Percentiles rank a stretch among this genome's conserved stretches.
Evolutionary conservation across 2,329 filamentous ascomycete genomes (phyloP).

Genomic region (Aspergillus neotritici): DNA sequence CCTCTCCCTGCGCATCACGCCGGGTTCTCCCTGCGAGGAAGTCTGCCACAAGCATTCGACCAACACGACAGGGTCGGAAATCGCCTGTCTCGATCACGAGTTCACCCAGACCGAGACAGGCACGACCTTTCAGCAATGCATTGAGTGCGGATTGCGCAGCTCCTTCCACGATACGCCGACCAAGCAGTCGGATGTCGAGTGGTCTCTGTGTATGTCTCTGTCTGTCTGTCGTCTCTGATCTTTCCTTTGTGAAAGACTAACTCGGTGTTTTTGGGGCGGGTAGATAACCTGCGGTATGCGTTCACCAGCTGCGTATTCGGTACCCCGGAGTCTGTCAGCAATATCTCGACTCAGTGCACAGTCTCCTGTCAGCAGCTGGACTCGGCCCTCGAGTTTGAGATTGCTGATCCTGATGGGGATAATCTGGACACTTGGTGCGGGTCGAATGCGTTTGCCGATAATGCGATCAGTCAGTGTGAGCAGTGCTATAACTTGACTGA

Average conservation of each 20-base stretch:
- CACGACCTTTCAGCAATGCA: constrained; percentile 35
- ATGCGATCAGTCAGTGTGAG: constrained; percentile 38
- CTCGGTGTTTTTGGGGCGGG: too few relatives aligned
- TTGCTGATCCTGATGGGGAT: constrained; percentile 23
- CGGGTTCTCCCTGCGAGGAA: constrained; percentile 36
- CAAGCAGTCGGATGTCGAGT: constrained; percentile 41
- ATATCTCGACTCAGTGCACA: constrained; percentile 41
- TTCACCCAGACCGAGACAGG: constrained; percentile 32
- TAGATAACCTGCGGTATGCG: constrained; percentile 44
- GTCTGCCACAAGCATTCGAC: constrained; percentile 25
- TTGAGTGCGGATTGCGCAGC: constrained; percentile 40
- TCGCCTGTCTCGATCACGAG: constrained; percentile 37
- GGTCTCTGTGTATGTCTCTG: constrained; percentile 42
- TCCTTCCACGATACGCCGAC: constrained; percentile 27
- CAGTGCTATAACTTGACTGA: constrained; percentile 40
- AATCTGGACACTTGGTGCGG: constrained; percentile 37
- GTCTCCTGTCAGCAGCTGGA: constrained; percentile 37
- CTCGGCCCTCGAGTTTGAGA: constrained; percentile 27
- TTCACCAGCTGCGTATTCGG: constrained; percentile 42
- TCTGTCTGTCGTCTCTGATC: background rate
- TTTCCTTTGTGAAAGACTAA: too few relatives aligned
- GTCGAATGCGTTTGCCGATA: constrained; percentile 35
- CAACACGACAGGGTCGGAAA: constrained; percentile 38
- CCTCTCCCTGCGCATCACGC: constrained; percentile 26
- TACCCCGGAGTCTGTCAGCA: constrained; percentile 30